Base-by-base conservation (phyloP, 345 rosid species). In the Linum lewisii region DNA sequence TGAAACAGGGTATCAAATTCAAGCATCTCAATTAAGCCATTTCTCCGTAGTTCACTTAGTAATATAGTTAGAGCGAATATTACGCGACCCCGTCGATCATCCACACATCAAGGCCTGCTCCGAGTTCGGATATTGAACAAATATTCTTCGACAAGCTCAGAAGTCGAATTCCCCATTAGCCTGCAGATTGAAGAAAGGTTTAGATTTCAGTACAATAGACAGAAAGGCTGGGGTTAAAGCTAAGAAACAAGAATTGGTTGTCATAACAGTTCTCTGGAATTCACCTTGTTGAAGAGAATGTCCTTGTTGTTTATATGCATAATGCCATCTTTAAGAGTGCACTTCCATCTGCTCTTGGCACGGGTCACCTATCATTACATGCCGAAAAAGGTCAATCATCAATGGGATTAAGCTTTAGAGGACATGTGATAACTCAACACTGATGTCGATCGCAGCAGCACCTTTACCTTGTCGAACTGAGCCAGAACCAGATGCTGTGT, bases 401-500 rank as follows among this genome's bases (percentile, higher is more conserved):
- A 42, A 3, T 11, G 47, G 4, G 14, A 42, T 15, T 11, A 42
- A 2, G 11, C 47, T 42, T 42, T 16, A 42, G 16, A 42, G 47
- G 18, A 42, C 47, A 42, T 16, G 14, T 11, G 18, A 16, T 11
- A 42, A 16, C 47, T 1, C 47, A 42, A 42, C 4, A 11, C 2
- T 16, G 4, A 42, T 11, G 18, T 7, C 3, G 18, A 42, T 7
- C 1, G 1, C 15, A 16, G 47, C 47, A 0, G 2, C 18, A 16
- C 18, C 15, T 42, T 14, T 75, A 92, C 98, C 97, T 92, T 92
- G 77, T 92, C 98, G 71, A 92, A 92, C 53, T 87, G 99, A 61
- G 99, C 99, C 80, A 93, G 75, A 67, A 93, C 96, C 56, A 93
- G 70, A 78, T 93, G 99, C 57, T 90, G 96, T 1, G 99, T 85